Evolutionary conservation across 352 stramenopile genomes (phyloP).

Genomic region (Plasmopara halstedii): DNA sequence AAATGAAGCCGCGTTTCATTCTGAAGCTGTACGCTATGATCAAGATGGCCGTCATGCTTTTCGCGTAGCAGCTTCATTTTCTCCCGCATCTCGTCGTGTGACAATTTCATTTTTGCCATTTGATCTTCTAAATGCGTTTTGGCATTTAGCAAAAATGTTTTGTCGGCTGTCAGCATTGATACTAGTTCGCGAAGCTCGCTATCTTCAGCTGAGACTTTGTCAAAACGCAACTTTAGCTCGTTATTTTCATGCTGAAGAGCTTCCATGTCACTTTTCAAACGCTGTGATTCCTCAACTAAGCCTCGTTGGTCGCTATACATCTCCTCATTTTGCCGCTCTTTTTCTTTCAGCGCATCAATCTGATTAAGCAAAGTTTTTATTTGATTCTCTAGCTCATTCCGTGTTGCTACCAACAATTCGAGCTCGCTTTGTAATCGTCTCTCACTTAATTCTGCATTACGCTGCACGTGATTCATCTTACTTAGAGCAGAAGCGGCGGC

Average conservation of each 20-base stretch:
- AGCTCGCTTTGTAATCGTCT: conserved; percentile 39
- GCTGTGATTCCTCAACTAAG: conserved; percentile 31
- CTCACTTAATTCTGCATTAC: conserved; percentile 26
- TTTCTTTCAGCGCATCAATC: conserved; percentile 39
- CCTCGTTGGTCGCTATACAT: conserved; percentile 17
- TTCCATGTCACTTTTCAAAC: conserved; percentile 23
- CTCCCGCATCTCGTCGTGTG: conserved; percentile 30
- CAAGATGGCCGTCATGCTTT: conserved; percentile 30
- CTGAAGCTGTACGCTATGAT: conserved; percentile 33
- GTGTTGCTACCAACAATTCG: conserved; percentile 40
- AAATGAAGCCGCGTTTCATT: conserved; percentile 57
- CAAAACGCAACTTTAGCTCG: conserved; percentile 15
- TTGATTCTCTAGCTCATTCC: conserved; percentile 44
- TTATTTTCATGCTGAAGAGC: conserved; percentile 13
- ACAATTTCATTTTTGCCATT: conserved; percentile 24
- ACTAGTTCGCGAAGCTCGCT: conserved; percentile 36
- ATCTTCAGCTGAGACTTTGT: conserved; percentile 9
- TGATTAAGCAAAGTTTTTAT: conserved; percentile 35
- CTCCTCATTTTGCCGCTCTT: conserved; percentile 25
- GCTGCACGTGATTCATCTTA: conserved; percentile 25
- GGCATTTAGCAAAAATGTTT: conserved; percentile 46
- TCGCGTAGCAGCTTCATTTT: conserved; percentile 33
- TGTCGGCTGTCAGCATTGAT: conserved; percentile 44
- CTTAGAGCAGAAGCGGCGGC: conserved; percentile 19
- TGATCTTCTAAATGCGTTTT: conserved; percentile 54